A percentile compares a stretch with the other conserved stretches of the same genome.
phyloP scores from a whole-genome alignment of 495 filamentous ascomycete genomes.

The Aspergillus avenaceus region DNA sequence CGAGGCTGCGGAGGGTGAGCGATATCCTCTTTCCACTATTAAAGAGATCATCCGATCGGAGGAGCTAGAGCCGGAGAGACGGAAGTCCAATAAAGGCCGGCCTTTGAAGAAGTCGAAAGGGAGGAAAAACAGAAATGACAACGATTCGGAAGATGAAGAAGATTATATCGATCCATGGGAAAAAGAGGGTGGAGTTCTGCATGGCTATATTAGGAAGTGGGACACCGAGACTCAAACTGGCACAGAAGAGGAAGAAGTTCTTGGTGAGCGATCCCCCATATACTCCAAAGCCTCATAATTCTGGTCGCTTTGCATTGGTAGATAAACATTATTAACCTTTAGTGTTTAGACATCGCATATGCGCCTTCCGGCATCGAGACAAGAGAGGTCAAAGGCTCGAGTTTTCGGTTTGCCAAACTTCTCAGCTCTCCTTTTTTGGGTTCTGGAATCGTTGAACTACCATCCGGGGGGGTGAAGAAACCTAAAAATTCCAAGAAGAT shows the following conservation, averaged over 20 bases:
- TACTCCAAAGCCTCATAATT: background rate
- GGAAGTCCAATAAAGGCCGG: constrained; percentile 25
- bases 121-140: constrained; percentile 31
- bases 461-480: constrained; percentile 74
- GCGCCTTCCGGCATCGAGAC: constrained; percentile 71
- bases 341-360: constrained; percentile 61
- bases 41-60: constrained; percentile 74
- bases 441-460: constrained; percentile 81
- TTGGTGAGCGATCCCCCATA: constrained; percentile 36
- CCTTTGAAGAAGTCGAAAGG: constrained; percentile 32
- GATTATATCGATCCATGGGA: constrained; percentile 59
- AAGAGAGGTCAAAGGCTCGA: constrained; percentile 65
- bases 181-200: constrained; percentile 51
- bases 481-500: constrained; percentile 88
- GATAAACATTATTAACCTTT: constrained; percentile 10
- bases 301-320: no score
- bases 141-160: constrained; percentile 44
- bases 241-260: constrained; percentile 53
- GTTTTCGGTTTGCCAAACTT: constrained; percentile 84
- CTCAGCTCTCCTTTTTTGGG: constrained; percentile 81
- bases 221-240: constrained; percentile 47
- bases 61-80: constrained; percentile 47
- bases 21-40: constrained; percentile 60
- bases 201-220: constrained; percentile 56
- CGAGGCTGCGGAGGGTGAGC: constrained; percentile 43